Percentiles rank a stretch among this genome's conserved stretches.
Conservation (phyloP, 352 stramenopile genomes). For the Lagenidium sp. region DNA sequence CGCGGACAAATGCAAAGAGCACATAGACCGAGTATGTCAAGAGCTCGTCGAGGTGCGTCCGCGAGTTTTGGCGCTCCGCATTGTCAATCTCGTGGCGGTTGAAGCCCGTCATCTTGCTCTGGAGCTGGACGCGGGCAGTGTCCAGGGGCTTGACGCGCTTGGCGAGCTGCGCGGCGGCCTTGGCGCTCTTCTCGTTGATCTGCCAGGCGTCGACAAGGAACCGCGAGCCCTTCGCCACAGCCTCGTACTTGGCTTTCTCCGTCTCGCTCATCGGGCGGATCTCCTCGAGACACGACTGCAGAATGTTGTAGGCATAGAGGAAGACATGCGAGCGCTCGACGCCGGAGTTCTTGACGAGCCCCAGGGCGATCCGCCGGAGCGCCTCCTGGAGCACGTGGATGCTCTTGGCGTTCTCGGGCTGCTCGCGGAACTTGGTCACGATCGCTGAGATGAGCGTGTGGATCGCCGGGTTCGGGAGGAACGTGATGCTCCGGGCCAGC, state of each 20-base stretch:
- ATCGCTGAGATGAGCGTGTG: constrained; percentile 68
- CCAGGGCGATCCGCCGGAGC: constrained; percentile 73
- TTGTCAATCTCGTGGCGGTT: constrained; percentile 62
- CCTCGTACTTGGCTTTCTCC: constrained; percentile 56
- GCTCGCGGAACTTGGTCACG: constrained; percentile 64
- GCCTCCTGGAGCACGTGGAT: constrained; percentile 52
- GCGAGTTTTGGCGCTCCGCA: constrained; percentile 27
- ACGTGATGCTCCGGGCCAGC: constrained; percentile 69
- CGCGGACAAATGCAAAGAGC: constrained; percentile 61
- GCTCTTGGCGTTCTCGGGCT: constrained; percentile 44
- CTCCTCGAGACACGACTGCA: constrained; percentile 64
- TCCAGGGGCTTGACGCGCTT: constrained; percentile 43
- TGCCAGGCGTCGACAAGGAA: constrained; percentile 56
- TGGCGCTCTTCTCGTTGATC: constrained; percentile 71
- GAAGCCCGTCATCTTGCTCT: constrained; percentile 72
- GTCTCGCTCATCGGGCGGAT: constrained; percentile 52
- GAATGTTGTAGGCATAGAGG: constrained; percentile 79
- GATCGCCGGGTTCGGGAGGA: constrained; percentile 77
- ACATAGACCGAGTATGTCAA: constrained; percentile 79
- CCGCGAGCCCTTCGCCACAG: constrained; percentile 15
- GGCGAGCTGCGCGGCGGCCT: constrained; percentile 47
- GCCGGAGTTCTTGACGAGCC: constrained; percentile 73
- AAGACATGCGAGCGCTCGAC: constrained; percentile 83
- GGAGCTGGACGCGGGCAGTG: constrained; percentile 42
- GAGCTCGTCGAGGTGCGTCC: constrained; percentile 70